These are phyloP conservation scores for Paecilomyces sp. DNA, from an alignment of 2,329 filamentous ascomycete species.

Conservation along the genomic window DNA sequence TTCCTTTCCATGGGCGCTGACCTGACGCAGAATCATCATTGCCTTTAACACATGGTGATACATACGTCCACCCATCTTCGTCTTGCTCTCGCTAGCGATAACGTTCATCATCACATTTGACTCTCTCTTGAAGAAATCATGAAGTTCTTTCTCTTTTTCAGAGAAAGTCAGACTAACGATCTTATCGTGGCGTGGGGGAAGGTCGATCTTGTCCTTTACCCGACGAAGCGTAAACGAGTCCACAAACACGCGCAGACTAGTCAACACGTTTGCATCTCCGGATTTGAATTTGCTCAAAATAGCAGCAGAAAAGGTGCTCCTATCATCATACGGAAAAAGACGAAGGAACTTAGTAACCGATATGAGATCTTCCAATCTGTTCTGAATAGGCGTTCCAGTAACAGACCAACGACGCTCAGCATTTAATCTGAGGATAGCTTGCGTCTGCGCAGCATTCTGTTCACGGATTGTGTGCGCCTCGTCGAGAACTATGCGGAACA, in stretches of 20 bases:
- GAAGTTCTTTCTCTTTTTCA: slow-evolving; percentile 65
- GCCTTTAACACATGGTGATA: slow-evolving; percentile 91
- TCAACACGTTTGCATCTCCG: slow-evolving; percentile 73
- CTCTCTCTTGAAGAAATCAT: slow-evolving; percentile 77
- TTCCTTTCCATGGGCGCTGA: slow-evolving; percentile 92
- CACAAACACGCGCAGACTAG: slow-evolving; percentile 77
- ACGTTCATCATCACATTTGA: slow-evolving; percentile 73
- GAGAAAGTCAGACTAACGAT: slow-evolving; percentile 70
- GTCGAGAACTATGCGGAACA: slow-evolving; percentile 90
- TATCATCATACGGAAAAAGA: slow-evolving; percentile 76
- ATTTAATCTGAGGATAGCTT: slow-evolving; percentile 71
- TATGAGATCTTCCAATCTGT: slow-evolving; percentile 81
- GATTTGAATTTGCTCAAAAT: slow-evolving; percentile 82
- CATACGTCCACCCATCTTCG: slow-evolving; percentile 70
- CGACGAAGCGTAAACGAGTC: slow-evolving; percentile 91
- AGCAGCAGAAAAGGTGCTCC: slow-evolving; percentile 65
- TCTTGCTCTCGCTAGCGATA: slow-evolving; percentile 58
- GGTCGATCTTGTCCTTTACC: slow-evolving; percentile 81
- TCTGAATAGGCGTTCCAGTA: slow-evolving; percentile 95
- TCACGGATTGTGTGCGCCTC: slow-evolving; percentile 95
- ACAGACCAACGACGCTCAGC: slow-evolving; percentile 88
- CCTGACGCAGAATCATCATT: slow-evolving; percentile 78
- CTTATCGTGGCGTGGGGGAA: slow-evolving; percentile 67
- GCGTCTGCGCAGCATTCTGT: slow-evolving; percentile 71
- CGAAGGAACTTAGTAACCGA: slow-evolving; percentile 80